Evolutionary conservation across 2,329 filamentous ascomycete species (phyloP).

Genomic region (Amylocarpus encephaloides): DNA sequence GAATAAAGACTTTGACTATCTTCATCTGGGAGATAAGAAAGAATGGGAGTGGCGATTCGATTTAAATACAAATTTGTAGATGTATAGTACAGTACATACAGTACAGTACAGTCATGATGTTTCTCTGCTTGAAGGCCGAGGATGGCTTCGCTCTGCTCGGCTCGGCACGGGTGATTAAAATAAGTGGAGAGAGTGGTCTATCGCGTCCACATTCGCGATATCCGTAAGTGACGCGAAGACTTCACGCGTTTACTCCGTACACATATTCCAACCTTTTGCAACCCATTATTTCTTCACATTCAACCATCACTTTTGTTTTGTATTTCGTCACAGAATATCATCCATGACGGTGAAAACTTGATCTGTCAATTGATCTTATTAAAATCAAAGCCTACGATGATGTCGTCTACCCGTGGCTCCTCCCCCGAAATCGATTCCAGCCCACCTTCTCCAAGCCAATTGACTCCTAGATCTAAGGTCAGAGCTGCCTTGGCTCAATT

Average conservation of each 20-base stretch:
- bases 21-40: no score
- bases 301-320: constrained; percentile 8
- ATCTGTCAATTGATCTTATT: constrained; percentile 3
- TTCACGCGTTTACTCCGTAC: no score
- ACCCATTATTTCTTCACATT: not conserved
- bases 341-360: constrained; percentile 1
- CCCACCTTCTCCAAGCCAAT: constrained; percentile 35
- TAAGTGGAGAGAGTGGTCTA: not conserved
- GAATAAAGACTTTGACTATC: no score
- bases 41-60: no score
- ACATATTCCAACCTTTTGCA: not conserved
- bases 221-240: not conserved
- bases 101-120: no score
- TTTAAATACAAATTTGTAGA: no score
- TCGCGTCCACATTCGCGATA: constrained; percentile 2
- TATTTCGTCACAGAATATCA: constrained; percentile 11
- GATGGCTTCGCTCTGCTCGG: not conserved
- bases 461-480: constrained; percentile 51
- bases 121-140: not conserved
- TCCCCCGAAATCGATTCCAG: constrained; percentile 40
- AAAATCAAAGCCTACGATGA: constrained; percentile 25
- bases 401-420: constrained; percentile 45
- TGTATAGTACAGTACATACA: no score
- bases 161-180: not conserved
- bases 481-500: constrained; percentile 46